Conservation (phyloP, 768 basidiomycete genomes). For the Leccinum incarnatum region DNA sequence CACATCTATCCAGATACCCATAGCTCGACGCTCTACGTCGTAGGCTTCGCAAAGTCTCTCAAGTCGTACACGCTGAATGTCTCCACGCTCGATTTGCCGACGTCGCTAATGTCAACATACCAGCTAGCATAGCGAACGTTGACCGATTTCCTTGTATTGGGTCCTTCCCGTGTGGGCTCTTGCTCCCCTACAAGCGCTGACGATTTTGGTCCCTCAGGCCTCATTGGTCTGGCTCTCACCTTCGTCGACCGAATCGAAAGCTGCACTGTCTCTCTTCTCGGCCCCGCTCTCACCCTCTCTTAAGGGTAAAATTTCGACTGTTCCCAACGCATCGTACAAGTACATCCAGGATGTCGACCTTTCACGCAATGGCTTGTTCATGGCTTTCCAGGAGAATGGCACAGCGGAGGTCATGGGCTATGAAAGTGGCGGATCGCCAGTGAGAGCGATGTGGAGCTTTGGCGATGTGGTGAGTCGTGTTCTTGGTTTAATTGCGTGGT, state of each 20-base stretch:
- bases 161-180: constrained; percentile 14
- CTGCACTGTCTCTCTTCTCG: constrained; percentile 21
- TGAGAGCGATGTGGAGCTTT: constrained; percentile 53
- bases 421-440: constrained; percentile 36
- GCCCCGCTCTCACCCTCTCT: constrained; percentile 52
- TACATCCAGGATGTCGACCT: constrained; percentile 63
- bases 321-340: constrained; percentile 47
- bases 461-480: constrained; percentile 43
- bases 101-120: constrained; percentile 49
- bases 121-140: constrained; percentile 45
- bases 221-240: constrained; percentile 35
- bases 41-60: constrained; percentile 45
- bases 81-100: constrained; percentile 52
- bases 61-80: constrained; percentile 63
- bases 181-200: not conserved
- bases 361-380: constrained; percentile 50
- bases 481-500: not conserved
- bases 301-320: constrained; percentile 41
- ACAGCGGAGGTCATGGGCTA: constrained; percentile 54
- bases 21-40: constrained; percentile 53
- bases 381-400: constrained; percentile 58
- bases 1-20: constrained; percentile 52
- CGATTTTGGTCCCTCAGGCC: constrained; percentile 14
- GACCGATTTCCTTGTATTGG: constrained; percentile 37
- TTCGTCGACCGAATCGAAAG: constrained; percentile 8